phyloP scores from a whole-genome alignment of 331 rosid genomes.

The Prunus yedoensis region DNA sequence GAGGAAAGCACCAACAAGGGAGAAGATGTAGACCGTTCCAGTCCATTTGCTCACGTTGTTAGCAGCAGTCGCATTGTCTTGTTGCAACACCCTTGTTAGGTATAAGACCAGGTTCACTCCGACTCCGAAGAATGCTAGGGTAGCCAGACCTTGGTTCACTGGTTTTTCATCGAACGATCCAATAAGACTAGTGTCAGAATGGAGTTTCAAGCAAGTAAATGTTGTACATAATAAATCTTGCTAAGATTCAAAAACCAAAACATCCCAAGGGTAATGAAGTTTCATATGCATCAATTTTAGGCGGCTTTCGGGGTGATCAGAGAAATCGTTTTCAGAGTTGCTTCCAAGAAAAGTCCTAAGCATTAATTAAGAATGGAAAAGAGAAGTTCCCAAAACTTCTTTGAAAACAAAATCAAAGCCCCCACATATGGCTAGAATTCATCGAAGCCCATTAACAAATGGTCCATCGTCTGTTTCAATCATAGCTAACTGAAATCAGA shows the following conservation, averaged over 20 bases:
- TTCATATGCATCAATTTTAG: too few species aligned
- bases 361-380: neutral
- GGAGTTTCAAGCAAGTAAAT: neutral
- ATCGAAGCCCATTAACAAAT: neutral
- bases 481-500: neutral
- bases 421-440: neutral
- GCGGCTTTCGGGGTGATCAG: too few species aligned
- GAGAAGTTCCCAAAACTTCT: neutral
- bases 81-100: constrained; percentile 77
- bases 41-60: constrained; percentile 97
- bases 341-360: neutral
- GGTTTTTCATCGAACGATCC: constrained; percentile 27
- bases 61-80: constrained; percentile 84
- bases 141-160: constrained; percentile 97
- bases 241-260: too few species aligned
- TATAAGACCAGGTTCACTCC: constrained; percentile 93
- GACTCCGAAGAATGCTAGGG: constrained; percentile 89
- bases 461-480: neutral
- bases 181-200: constrained; percentile 1
- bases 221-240: too few species aligned
- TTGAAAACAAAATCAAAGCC: neutral
- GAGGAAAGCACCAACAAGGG: constrained; percentile 96
- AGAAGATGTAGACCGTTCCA: constrained; percentile 92
- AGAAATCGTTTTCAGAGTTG: too few species aligned
- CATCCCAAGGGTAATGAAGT: too few species aligned